Evolutionary conservation across 1,284 basidiomycete species (phyloP).

Genomic region (Coniferiporia sulphurascens): DNA sequence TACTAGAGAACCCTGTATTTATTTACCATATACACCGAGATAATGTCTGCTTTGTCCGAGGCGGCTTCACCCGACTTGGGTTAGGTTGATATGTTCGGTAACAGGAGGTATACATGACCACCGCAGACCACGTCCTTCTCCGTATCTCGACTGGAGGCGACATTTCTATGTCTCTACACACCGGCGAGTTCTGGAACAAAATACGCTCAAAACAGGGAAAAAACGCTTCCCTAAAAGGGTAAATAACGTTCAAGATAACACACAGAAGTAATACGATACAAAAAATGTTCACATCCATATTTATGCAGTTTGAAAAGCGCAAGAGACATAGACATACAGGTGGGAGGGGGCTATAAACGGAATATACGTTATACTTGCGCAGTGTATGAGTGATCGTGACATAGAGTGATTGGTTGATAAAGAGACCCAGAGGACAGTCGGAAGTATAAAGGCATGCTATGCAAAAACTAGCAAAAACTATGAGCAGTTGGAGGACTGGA

Average conservation of each 20-base stretch:
- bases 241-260: neutral
- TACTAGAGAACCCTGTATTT: too few species aligned
- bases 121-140: too few species aligned
- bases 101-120: too few species aligned
- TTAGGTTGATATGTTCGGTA: too few species aligned
- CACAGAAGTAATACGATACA: constrained; percentile 12
- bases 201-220: too few species aligned
- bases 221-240: too few species aligned
- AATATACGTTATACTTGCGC: constrained; percentile 9
- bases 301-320: constrained; percentile 7
- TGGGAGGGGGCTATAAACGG: constrained; percentile 4
- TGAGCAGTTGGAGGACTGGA: neutral
- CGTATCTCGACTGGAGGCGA: too few species aligned
- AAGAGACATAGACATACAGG: constrained; percentile 14
- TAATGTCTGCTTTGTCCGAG: too few species aligned
- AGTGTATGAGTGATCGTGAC: constrained; percentile 2
- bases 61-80: too few species aligned
- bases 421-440: constrained; percentile 2
- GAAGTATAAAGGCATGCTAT: constrained; percentile 5
- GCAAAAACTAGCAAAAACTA: constrained; percentile 15
- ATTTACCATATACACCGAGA: too few species aligned
- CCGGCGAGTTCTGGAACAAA: too few species aligned
- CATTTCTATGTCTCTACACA: too few species aligned
- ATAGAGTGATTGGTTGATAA: constrained; percentile 1
- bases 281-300: constrained; percentile 13